Percentiles rank a stretch among this genome's conserved stretches.
phyloP scores from a whole-genome alignment of 1,284 basidiomycete species.

The Cryptococcus depauperatus region DNA sequence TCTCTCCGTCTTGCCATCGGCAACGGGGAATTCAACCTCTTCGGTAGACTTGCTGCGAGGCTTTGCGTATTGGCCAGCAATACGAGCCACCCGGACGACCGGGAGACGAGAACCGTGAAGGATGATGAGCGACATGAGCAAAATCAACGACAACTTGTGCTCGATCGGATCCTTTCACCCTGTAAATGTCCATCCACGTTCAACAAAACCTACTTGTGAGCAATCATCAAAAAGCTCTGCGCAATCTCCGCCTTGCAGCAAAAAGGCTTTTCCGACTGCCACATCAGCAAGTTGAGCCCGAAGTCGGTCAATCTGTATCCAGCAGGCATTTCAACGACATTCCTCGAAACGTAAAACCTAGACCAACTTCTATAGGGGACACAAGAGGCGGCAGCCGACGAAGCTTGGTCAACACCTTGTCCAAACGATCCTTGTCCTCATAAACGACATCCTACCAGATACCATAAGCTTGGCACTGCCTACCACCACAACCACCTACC shows the following conservation, averaged over 20 bases:
- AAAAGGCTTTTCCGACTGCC: constrained; percentile 79
- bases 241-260: constrained; percentile 94
- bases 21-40: constrained; percentile 55
- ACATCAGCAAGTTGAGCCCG: constrained; percentile 70
- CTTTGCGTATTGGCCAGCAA: constrained; percentile 95
- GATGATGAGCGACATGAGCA: constrained; percentile 90
- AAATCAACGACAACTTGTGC: constrained; percentile 84
- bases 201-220: constrained; percentile 56
- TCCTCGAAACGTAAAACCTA: not conserved
- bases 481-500: constrained; percentile 40
- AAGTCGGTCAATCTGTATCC: constrained; percentile 70
- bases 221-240: constrained; percentile 90
- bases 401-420: constrained; percentile 69
- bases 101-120: constrained; percentile 87
- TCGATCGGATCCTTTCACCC: constrained; percentile 94
- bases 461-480: not conserved
- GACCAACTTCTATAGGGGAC: constrained; percentile 70
- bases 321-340: not conserved
- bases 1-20: constrained; percentile 38
- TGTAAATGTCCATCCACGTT: constrained; percentile 1
- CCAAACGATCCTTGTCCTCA: constrained; percentile 41
- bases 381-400: constrained; percentile 73
- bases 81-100: constrained; percentile 84
- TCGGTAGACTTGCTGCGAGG: constrained; percentile 84
- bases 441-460: constrained; percentile 43